Evolutionary conservation across 2,329 filamentous ascomycete genomes (phyloP), one percentile per base, ranked within the genome.

Genomic region (Colletotrichum godetiae): DNA sequence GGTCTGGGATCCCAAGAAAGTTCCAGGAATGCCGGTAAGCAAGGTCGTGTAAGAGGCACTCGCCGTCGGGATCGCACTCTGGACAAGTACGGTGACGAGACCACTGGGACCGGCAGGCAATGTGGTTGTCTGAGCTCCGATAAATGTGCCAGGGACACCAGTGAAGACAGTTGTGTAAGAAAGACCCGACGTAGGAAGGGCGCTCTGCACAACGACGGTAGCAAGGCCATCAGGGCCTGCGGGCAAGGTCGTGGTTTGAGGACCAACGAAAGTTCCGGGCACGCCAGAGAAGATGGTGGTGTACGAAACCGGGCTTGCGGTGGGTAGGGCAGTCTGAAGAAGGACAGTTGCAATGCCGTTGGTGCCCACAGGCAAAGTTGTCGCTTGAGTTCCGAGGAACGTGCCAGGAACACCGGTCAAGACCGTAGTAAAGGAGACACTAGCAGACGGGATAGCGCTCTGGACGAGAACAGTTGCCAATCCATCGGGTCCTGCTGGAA

Each of bases 381-480:
- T 42, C 0, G 49, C 29, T 27, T 46, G 37, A 1, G 24, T 8
- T 4, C 58, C 58, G 1, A 31, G 4, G 24, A 61, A 61, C 5
- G 22, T 15, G 1, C 66, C 65, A 2, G 67, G 42, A 29, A 62
- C 42, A 22, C 60, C 46, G 11, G 67, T 56, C 12, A 65, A 55
- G 10, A 65, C 33, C 1, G 67, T 68, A 5, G 67, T 68, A 35
- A 65, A 57, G 2, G 59, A 65, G 1, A 35, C 37, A 31, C 60
- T 12, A 5, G 24, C 22, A n/a, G 58, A 61, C 7, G 58, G 58
- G 5, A 61, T 11, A 15, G 58, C 58, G 7, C 35, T 68, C 29
- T 67, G 55, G 55, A 68, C 46, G 2, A 71, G 35, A 13, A 71
- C 56, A 5, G 68, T 71, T 7, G 62, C 68, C 12, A 67, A 15